Evolutionary conservation across 2,329 filamentous ascomycete species (phyloP).

Genomic region (Amauroascus niger): DNA sequence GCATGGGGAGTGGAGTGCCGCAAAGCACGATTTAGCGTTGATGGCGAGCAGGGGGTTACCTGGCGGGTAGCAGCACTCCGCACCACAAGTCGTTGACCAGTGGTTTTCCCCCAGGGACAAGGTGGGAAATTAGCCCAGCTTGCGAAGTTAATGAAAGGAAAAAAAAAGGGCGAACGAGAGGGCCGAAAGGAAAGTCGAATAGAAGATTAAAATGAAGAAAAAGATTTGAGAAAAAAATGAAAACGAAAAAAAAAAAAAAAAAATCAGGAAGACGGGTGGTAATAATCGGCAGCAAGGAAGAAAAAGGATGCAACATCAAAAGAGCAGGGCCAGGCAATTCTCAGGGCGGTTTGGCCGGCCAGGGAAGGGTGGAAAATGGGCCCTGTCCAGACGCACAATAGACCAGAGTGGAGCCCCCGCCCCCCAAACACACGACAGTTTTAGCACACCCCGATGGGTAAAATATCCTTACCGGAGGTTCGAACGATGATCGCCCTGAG

Average conservation of each 20-base stretch:
- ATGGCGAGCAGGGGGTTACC: conserved; percentile 6
- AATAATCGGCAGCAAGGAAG: conserved; percentile 6
- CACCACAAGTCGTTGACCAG: neutral
- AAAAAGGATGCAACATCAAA: conserved; percentile 11
- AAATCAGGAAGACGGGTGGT: conserved; percentile 7
- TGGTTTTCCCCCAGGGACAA: neutral
- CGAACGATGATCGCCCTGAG: conserved; percentile 59
- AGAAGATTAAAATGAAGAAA: too few relatives aligned
- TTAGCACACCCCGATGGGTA: conserved; percentile 4
- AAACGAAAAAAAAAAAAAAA: neutral
- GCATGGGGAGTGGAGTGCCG: conserved; percentile 2
- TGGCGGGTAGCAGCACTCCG: neutral
- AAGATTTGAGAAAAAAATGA: too few relatives aligned
- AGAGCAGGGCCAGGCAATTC: neutral
- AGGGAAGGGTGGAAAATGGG: neutral
- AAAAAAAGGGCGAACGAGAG: too few relatives aligned
- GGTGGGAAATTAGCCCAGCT: conserved; percentile 1
- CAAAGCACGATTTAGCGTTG: conserved; percentile 6
- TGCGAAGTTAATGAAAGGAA: conserved; percentile 6
- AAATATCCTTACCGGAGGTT: conserved; percentile 53
- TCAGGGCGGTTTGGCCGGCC: neutral
- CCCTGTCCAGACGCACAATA: conserved; percentile 13
- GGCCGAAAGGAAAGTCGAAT: neutral
- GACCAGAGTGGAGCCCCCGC: conserved; percentile 4
- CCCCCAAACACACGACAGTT: conserved; percentile 13